Percentiles rank a stretch among this genome's conserved stretches.
These are phyloP conservation scores for Salix arbutifolia DNA, from an alignment of 345 rosid species.

Conservation along the genomic window DNA sequence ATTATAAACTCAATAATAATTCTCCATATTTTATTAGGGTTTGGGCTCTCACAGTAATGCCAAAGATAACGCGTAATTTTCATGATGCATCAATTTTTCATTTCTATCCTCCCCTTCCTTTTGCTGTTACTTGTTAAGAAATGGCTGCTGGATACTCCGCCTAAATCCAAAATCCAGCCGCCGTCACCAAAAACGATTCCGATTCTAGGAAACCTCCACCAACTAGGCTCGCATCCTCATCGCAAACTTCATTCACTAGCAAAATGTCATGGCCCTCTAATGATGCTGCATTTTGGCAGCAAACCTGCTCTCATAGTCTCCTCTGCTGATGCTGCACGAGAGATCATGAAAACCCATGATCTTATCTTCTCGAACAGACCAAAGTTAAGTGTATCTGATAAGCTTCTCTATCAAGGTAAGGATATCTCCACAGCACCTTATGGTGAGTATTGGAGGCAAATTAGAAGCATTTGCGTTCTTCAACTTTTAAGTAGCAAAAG, in stretches of 20 bases:
- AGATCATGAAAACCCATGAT: slow-evolving; percentile 57
- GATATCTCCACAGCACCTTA: slow-evolving; percentile 45
- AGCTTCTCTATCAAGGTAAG: slow-evolving; percentile 32
- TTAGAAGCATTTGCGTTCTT: slow-evolving; percentile 43
- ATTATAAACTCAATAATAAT: too few relatives aligned
- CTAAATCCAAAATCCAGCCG: slow-evolving; percentile 7
- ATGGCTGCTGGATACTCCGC: too few relatives aligned
- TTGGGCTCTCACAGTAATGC: too few relatives aligned
- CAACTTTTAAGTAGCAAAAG: slow-evolving; percentile 49
- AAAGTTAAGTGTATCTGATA: slow-evolving; percentile 1
- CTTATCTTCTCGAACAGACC: slow-evolving; percentile 45
- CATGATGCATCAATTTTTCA: too few relatives aligned
- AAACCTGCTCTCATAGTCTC: slow-evolving; percentile 47
- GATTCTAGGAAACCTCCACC: slow-evolving; percentile 59
- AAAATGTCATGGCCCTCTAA: slow-evolving; percentile 47
- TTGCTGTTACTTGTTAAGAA: too few relatives aligned
- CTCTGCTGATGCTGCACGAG: slow-evolving; percentile 42
- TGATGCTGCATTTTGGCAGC: slow-evolving; percentile 51
- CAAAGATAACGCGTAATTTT: too few relatives aligned
- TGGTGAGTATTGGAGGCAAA: slow-evolving; percentile 71
- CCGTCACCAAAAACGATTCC: slow-evolving; percentile 56
- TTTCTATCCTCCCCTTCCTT: too few relatives aligned
- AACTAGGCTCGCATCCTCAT: slow-evolving; percentile 45
- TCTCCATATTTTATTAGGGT: too few relatives aligned
- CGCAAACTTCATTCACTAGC: slow-evolving; percentile 38